These are phyloP conservation scores for Mycena capillaripes DNA, from an alignment of 768 basidiomycete genomes.

Conservation along the genomic window DNA sequence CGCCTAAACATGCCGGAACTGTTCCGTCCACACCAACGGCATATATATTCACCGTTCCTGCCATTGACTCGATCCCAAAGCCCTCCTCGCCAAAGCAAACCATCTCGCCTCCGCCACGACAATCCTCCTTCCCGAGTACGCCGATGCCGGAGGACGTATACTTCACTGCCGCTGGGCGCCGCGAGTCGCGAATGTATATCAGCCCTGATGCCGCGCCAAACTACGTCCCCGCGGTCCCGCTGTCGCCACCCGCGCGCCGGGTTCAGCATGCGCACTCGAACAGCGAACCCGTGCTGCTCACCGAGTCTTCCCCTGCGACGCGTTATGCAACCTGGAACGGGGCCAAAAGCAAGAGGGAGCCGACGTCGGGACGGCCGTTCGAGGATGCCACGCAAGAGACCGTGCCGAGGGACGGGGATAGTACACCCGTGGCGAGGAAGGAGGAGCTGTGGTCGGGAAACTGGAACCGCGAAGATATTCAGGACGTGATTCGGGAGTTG, in stretches of 20 bases:
- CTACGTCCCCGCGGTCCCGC: neutral
- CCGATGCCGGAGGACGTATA: conserved; percentile 34
- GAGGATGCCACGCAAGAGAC: conserved; percentile 1
- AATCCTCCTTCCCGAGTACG: conserved; percentile 8
- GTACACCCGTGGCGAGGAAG: conserved; percentile 28
- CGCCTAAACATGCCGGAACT: conserved; percentile 18
- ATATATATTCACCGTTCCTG: conserved; percentile 18
- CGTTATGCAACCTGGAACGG: conserved; percentile 28
- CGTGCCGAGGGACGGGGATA: neutral
- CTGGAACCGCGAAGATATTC: conserved; percentile 37
- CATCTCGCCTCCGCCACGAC: conserved; percentile 13
- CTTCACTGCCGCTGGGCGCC: conserved; percentile 35
- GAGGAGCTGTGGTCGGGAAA: conserved; percentile 32
- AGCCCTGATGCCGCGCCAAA: conserved; percentile 16
- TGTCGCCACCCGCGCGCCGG: conserved; percentile 16
- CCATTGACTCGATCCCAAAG: neutral
- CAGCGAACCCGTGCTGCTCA: conserved; percentile 22
- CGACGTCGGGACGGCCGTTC: conserved; percentile 24
- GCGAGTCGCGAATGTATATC: conserved; percentile 35
- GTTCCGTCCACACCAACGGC: conserved; percentile 27
- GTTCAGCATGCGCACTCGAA: conserved; percentile 29
- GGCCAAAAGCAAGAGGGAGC: conserved; percentile 6
- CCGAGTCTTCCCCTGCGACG: neutral
- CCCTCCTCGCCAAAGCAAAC: conserved; percentile 15
- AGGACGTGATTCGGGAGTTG: conserved; percentile 33